These are phyloP conservation scores for Citrus cavaleriei DNA, from an alignment of 345 rosid species.

Conservation along the genomic window DNA sequence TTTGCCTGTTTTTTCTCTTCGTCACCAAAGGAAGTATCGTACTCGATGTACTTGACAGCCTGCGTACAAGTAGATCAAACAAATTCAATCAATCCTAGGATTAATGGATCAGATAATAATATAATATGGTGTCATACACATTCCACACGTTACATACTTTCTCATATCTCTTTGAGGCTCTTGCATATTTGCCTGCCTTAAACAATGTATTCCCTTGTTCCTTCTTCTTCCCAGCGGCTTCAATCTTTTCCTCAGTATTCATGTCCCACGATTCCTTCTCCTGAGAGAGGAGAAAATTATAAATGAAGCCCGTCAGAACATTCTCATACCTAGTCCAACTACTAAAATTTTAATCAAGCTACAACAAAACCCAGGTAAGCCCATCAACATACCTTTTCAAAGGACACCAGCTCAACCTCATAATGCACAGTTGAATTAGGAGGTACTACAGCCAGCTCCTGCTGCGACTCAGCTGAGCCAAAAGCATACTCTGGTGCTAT, in stretches of 20 bases:
- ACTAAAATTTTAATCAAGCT: neutral
- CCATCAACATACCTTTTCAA: conserved; percentile 53
- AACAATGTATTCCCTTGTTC: conserved; percentile 87
- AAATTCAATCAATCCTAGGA: neutral
- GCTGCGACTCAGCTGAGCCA: conserved; percentile 62
- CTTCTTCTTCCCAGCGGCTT: conserved; percentile 84
- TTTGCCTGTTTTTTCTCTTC: conserved; percentile 84
- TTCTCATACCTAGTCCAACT: neutral
- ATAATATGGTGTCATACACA: neutral
- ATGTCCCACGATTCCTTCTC: conserved; percentile 98
- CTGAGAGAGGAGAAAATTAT: conserved; percentile 25
- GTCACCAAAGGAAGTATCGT: conserved; percentile 69
- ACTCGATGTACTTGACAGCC: conserved; percentile 80
- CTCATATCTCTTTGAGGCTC: conserved; percentile 87
- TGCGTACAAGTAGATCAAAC: conserved; percentile 14
- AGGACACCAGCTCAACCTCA: conserved; percentile 74
- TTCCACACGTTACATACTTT: conserved; percentile 41
- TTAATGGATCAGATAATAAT: neutral
- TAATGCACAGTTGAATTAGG: conserved; percentile 66
- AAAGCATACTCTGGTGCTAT: conserved; percentile 85
- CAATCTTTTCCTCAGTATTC: conserved; percentile 87
- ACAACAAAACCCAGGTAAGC: neutral
- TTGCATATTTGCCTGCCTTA: conserved; percentile 71
- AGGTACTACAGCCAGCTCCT: conserved; percentile 74
- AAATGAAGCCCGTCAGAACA: neutral